Conservation (phyloP, 2,329 filamentous ascomycete genomes). For the Coniochaeta pulveracea region DNA sequence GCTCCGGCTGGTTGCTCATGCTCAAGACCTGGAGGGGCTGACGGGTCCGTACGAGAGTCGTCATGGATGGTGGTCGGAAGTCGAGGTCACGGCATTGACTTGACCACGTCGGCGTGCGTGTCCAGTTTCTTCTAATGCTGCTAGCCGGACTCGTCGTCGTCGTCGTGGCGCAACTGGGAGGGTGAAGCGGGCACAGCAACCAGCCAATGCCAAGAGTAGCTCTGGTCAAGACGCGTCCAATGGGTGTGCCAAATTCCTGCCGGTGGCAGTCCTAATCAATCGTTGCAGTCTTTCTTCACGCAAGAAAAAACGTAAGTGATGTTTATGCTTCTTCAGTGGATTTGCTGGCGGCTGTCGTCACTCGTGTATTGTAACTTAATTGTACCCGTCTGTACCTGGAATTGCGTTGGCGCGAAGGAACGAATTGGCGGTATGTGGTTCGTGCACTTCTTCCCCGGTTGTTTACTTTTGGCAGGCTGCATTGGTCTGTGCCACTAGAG, state of each 20-base stretch:
- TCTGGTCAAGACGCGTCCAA: background rate
- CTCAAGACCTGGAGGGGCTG: constrained; percentile 56
- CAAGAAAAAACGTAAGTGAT: no score
- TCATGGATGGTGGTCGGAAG: constrained; percentile 47
- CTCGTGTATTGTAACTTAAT: no score
- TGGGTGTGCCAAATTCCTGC: background rate
- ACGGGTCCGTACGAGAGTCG: constrained; percentile 54
- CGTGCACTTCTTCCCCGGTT: constrained; percentile 8
- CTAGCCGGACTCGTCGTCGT: background rate
- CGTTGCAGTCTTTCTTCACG: no score
- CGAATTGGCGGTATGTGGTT: background rate
- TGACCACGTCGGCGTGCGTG: background rate
- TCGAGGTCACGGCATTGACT: constrained; percentile 7
- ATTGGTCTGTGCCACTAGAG: no score
- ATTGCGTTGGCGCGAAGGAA: background rate
- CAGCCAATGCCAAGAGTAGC: background rate
- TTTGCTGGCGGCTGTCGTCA: no score
- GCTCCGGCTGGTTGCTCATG: constrained; percentile 54
- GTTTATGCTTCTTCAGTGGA: no score
- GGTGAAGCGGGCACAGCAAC: no score
- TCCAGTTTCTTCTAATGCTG: background rate
- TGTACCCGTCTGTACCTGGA: no score
- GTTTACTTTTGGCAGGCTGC: constrained; percentile 15
- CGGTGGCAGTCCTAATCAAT: no score
- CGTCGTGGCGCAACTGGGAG: background rate